Evolutionary conservation across 2,329 filamentous ascomycete species (phyloP).

Genomic region (Alternaria gaisen): DNA sequence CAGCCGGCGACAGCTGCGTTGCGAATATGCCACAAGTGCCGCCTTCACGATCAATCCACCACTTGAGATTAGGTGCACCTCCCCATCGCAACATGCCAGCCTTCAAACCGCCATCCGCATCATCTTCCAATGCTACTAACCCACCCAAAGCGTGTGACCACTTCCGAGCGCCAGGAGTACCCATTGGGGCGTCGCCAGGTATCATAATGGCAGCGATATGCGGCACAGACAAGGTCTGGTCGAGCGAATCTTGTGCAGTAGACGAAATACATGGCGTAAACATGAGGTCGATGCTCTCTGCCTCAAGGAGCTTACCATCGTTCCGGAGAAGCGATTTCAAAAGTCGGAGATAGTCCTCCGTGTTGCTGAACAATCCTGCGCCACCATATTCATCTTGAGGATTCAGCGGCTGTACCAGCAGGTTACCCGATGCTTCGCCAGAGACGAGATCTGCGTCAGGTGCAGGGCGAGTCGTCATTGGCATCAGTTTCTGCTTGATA

Average conservation of each 20-base stretch:
- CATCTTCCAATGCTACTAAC: constrained; percentile 23
- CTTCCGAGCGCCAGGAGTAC: constrained; percentile 16
- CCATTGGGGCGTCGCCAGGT: constrained; percentile 24
- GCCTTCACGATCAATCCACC: constrained; percentile 37
- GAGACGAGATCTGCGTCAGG: constrained; percentile 17
- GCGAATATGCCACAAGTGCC: constrained; percentile 28
- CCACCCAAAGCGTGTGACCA: constrained; percentile 30
- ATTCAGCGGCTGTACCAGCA: constrained; percentile 12
- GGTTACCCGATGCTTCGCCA: neutral
- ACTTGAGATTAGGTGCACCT: constrained; percentile 33
- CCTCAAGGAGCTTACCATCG: constrained; percentile 27
- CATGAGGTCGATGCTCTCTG: constrained; percentile 24
- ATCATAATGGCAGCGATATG: constrained; percentile 17
- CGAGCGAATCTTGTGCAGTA: no score
- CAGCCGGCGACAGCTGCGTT: constrained; percentile 35
- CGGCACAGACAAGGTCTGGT: constrained; percentile 12
- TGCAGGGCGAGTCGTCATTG: constrained; percentile 17
- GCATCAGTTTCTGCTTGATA: constrained; percentile 28
- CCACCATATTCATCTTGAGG: constrained; percentile 31
- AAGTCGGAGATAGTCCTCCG: constrained; percentile 30
- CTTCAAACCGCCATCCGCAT: constrained; percentile 18
- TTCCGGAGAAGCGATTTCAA: constrained; percentile 29
- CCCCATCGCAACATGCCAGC: constrained; percentile 28
- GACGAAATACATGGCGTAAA: constrained; percentile 20
- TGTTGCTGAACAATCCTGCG: constrained; percentile 27